phyloP scores from a whole-genome alignment of 441 rosid genomes.

The Macaranga tanarius region DNA sequence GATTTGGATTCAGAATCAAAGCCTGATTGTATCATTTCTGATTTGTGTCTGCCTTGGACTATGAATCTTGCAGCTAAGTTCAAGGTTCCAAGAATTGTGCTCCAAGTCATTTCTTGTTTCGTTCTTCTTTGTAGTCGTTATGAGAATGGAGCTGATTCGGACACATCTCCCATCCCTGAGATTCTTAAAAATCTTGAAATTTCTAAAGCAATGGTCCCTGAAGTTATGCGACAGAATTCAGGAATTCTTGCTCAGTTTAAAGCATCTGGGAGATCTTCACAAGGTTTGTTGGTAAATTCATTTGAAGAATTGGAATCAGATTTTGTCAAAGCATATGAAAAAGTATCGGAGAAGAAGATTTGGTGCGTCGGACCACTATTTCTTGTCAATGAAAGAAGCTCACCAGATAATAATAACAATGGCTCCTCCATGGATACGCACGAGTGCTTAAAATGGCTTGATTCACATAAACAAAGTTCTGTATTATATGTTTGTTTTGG shows the following conservation, averaged over 20 bases:
- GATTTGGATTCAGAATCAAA: constrained; percentile 3
- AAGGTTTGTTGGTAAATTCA: constrained; percentile 34
- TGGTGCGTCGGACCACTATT: constrained; percentile 39
- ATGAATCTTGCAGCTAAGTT: background rate
- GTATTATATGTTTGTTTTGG: constrained; percentile 38
- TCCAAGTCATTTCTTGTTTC: constrained; percentile 30
- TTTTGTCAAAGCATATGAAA: constrained; percentile 20
- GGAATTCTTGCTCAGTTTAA: background rate
- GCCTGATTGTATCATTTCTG: constrained; percentile 28
- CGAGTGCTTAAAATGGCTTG: constrained; percentile 36
- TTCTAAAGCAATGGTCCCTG: background rate
- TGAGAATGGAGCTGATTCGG: background rate
- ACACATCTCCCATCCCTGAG: background rate
- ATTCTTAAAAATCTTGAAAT: background rate
- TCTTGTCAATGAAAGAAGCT: constrained; percentile 14
- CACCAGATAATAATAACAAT: constrained; percentile 19
- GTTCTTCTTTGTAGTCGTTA: constrained; percentile 18
- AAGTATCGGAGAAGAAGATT: constrained; percentile 24
- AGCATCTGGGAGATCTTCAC: constrained; percentile 18
- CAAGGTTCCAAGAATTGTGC: constrained; percentile 31
- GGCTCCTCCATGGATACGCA: constrained; percentile 4
- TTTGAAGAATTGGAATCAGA: constrained; percentile 30
- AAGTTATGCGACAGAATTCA: background rate
- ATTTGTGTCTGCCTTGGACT: constrained; percentile 26
- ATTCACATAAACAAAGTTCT: constrained; percentile 26